phyloP scores from a whole-genome alignment of 2,329 filamentous ascomycete species.

The Beauveria sp. region DNA sequence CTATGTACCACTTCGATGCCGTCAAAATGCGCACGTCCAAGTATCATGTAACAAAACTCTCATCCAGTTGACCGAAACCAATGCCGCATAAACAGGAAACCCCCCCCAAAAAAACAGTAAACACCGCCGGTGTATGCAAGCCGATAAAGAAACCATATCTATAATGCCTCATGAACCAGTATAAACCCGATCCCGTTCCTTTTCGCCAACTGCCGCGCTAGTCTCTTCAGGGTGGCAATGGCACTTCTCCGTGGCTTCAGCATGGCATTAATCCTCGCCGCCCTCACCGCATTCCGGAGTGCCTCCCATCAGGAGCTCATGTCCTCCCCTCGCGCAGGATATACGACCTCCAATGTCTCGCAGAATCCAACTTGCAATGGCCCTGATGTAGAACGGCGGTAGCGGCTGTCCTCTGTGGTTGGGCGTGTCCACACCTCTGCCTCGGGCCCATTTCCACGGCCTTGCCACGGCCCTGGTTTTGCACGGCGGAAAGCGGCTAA shows the following conservation, averaged over 20 bases:
- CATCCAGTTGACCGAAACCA: neutral
- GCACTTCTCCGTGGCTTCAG: too few relatives aligned
- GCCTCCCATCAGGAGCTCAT: too few relatives aligned
- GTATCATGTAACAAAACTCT: neutral
- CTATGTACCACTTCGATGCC: neutral
- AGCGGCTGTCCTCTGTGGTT: too few relatives aligned
- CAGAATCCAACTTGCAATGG: too few relatives aligned
- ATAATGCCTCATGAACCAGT: constrained; percentile 3
- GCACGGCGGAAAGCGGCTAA: neutral
- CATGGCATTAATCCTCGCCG: neutral
- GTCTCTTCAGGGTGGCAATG: too few relatives aligned
- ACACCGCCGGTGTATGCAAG: constrained; percentile 1
- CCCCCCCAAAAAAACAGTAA: neutral
- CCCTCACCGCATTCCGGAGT: neutral
- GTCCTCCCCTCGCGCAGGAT: too few relatives aligned
- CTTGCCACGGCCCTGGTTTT: neutral
- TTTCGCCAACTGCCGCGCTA: neutral
- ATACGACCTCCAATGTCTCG: too few relatives aligned
- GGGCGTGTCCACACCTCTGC: too few relatives aligned
- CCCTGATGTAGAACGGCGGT: too few relatives aligned
- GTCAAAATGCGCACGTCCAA: neutral
- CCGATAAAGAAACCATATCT: neutral
- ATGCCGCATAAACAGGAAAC: neutral
- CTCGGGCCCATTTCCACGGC: too few relatives aligned
- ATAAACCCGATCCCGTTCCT: neutral